Percentiles rank a stretch among this genome's conserved stretches.
Evolutionary conservation across 805 yeast genomes (phyloP).

Genomic region (Wickerhamomyces canadensis): DNA sequence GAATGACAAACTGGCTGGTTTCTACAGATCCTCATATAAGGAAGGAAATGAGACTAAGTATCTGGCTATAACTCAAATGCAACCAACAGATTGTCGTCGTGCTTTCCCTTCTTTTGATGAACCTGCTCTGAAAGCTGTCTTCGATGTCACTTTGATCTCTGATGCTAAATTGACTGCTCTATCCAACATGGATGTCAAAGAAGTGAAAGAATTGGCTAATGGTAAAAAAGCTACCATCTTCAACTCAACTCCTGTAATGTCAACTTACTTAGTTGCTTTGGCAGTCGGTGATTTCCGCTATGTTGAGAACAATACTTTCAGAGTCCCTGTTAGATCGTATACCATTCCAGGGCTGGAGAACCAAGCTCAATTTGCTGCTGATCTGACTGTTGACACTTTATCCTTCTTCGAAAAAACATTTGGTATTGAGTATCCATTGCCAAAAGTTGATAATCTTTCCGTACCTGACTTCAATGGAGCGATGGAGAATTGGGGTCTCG

Average conservation of each 20-base stretch:
- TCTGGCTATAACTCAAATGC: slow-evolving; percentile 82
- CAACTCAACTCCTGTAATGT: slow-evolving; percentile 79
- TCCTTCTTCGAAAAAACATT: slow-evolving; percentile 68
- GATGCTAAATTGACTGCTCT: slow-evolving; percentile 50
- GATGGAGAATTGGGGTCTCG: slow-evolving; percentile 82
- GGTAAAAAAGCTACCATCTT: slow-evolving; percentile 51
- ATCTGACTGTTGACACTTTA: slow-evolving; percentile 69
- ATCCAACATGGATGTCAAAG: slow-evolving; percentile 64
- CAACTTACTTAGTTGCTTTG: slow-evolving; percentile 81
- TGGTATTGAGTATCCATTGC: slow-evolving; percentile 72
- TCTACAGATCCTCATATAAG: slow-evolving; percentile 65
- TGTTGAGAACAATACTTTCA: slow-evolving; percentile 59
- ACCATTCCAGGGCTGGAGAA: slow-evolving; percentile 73
- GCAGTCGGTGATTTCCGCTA: slow-evolving; percentile 75
- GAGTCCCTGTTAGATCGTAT: slow-evolving; percentile 74
- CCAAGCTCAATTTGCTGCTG: slow-evolving; percentile 68
- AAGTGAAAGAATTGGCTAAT: slow-evolving; percentile 37
- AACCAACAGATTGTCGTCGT: slow-evolving; percentile 80
- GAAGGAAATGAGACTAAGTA: slow-evolving; percentile 60
- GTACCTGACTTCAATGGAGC: slow-evolving; percentile 84
- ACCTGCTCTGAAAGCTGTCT: slow-evolving; percentile 73
- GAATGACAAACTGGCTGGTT: slow-evolving; percentile 79
- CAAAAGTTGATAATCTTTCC: slow-evolving; percentile 78
- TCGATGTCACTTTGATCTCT: slow-evolving; percentile 57
- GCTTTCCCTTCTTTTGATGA: slow-evolving; percentile 88